A percentile compares a stretch with the other conserved stretches of the same genome.
These are phyloP conservation scores for Hygrocybe punicea DNA, from an alignment of 768 basidiomycete species.

Conservation along the genomic window DNA sequence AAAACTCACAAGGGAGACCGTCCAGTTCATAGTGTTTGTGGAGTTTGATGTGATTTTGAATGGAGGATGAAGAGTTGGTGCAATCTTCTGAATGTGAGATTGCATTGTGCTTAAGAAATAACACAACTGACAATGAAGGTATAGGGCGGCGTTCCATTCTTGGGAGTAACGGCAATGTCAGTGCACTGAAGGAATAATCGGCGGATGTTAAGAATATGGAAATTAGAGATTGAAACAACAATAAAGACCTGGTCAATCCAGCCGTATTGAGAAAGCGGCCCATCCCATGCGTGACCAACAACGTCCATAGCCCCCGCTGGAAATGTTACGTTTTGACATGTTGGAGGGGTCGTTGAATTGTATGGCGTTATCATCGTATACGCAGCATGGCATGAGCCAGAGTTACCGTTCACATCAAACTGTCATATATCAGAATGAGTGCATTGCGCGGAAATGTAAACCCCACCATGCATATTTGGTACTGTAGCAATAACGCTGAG, in stretches of 20 bases:
- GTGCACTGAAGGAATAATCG: constrained; percentile 43
- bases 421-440: constrained; percentile 18
- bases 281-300: constrained; percentile 39
- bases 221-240: neutral
- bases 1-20: constrained; percentile 35
- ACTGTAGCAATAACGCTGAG: constrained; percentile 24
- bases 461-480: constrained; percentile 65
- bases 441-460: neutral
- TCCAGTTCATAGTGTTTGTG: constrained; percentile 52
- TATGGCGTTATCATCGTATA: constrained; percentile 50
- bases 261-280: constrained; percentile 55
- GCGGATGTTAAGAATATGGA: neutral
- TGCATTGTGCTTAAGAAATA: neutral
- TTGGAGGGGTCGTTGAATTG: constrained; percentile 31
- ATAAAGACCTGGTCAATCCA: constrained; percentile 52
- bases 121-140: constrained; percentile 46
- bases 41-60: constrained; percentile 49
- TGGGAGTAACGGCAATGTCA: constrained; percentile 51
- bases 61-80: constrained; percentile 58
- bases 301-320: constrained; percentile 44
- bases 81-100: constrained; percentile 40
- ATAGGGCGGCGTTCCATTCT: constrained; percentile 59
- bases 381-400: constrained; percentile 57
- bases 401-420: constrained; percentile 56
- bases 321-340: constrained; percentile 51